Evolutionary conservation across 768 basidiomycete species (phyloP).

Genomic region (Filobasidium wieringae): DNA sequence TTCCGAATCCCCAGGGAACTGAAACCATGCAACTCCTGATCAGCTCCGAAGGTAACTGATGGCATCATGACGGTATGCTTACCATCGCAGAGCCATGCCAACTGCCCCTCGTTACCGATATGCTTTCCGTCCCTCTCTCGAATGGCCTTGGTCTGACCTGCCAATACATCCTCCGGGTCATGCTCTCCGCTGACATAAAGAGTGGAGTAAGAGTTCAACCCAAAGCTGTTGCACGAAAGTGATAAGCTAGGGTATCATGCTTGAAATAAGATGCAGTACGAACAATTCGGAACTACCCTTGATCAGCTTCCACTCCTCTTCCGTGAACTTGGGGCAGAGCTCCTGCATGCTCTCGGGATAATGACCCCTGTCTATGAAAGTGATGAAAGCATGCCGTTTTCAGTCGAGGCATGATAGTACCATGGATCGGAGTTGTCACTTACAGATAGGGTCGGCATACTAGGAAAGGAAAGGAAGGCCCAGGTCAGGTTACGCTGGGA

Average conservation of each 20-base stretch:
- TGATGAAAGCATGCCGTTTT: not conserved
- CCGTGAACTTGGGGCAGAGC: conserved; percentile 26
- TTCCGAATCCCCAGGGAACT: conserved; percentile 20
- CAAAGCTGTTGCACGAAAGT: not conserved
- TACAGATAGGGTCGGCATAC: conserved; percentile 26
- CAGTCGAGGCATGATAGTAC: not conserved
- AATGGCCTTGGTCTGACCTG: not conserved
- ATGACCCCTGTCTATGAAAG: conserved; percentile 59
- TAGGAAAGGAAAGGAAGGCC: not conserved
- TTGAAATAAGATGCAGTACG: not conserved
- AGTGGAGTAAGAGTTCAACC: conserved; percentile 14
- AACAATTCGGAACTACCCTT: conserved; percentile 34
- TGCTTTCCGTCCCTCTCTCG: not conserved
- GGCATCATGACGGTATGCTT: not conserved
- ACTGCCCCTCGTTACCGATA: conserved; percentile 4
- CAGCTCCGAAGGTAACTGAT: no score
- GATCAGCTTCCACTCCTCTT: conserved; percentile 28
- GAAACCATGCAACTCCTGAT: not conserved
- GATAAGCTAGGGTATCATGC: not conserved
- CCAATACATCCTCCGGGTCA: not conserved
- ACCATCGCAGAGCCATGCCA: not conserved
- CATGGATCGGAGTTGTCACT: conserved; percentile 12
- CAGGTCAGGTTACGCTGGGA: not conserved
- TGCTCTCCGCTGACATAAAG: conserved; percentile 2
- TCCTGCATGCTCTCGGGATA: conserved; percentile 46